Percentiles rank a stretch among this genome's conserved stretches.
Evolutionary conservation across 352 stramenopile species (phyloP).

Genomic region (Phytophthora colocasiae): DNA sequence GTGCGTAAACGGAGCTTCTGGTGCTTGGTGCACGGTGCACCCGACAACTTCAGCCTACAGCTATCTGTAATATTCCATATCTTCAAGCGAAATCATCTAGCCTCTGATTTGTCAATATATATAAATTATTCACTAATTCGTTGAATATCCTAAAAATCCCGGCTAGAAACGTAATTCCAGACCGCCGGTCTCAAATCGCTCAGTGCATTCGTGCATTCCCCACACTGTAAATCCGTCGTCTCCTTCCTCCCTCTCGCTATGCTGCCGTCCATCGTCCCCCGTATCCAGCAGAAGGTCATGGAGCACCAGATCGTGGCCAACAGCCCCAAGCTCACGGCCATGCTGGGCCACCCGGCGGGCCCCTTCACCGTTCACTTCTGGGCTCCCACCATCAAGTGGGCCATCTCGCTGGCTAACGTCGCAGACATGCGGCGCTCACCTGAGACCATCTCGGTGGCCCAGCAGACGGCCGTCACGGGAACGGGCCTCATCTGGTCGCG

Average conservation of each 20-base stretch:
- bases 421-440: constrained; percentile 84
- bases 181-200: constrained; percentile 13
- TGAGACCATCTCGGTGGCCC: constrained; percentile 81
- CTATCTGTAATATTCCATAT: constrained; percentile 11
- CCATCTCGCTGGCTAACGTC: constrained; percentile 88
- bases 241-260: constrained; percentile 32
- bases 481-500: constrained; percentile 91
- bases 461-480: constrained; percentile 78
- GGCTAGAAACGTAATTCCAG: constrained; percentile 7
- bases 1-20: neutral
- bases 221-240: no score
- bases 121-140: constrained; percentile 4
- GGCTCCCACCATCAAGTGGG: constrained; percentile 92
- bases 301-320: constrained; percentile 72
- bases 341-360: constrained; percentile 82
- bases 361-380: constrained; percentile 94
- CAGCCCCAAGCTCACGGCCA: constrained; percentile 64
- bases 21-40: constrained; percentile 18
- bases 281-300: constrained; percentile 78
- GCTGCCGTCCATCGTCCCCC: constrained; percentile 77
- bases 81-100: neutral
- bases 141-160: neutral
- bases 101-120: neutral
- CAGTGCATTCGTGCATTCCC: neutral
- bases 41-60: neutral